phyloP scores from a whole-genome alignment of 1,139 yeast species.

The Torulaspora pretoriensis region DNA sequence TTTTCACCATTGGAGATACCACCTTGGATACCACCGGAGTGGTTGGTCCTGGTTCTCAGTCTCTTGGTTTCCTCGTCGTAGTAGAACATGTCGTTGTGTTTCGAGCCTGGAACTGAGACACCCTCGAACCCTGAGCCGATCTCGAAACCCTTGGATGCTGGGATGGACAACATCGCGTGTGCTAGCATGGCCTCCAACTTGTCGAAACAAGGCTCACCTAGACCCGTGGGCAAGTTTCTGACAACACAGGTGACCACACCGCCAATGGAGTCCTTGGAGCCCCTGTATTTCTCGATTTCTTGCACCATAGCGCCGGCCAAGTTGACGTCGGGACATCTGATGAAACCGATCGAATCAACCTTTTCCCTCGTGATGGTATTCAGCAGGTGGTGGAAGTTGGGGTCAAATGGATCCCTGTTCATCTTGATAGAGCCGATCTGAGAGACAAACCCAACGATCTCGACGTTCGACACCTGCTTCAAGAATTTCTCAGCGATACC shows the following conservation, averaged over 20 bases:
- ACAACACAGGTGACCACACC: conserved; percentile 97
- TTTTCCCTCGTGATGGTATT: conserved; percentile 78
- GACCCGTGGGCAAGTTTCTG: conserved; percentile 86
- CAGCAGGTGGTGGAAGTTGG: conserved; percentile 60
- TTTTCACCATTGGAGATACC: conserved; percentile 96
- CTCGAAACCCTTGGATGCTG: conserved; percentile 97
- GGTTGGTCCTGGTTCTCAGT: conserved; percentile 82
- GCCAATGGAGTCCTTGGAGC: conserved; percentile 87
- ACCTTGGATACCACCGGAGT: conserved; percentile 97
- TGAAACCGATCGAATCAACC: conserved; percentile 84
- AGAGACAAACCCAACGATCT: conserved; percentile 93
- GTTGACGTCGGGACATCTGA: conserved; percentile 82
- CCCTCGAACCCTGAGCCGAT: conserved; percentile 95
- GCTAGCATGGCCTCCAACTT: conserved; percentile 91
- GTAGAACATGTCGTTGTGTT: conserved; percentile 86
- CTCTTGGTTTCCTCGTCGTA: conserved; percentile 50
- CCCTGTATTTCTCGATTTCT: conserved; percentile 82
- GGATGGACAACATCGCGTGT: conserved; percentile 95
- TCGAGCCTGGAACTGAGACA: conserved; percentile 82
- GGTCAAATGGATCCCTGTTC: conserved; percentile 65
- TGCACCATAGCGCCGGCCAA: conserved; percentile 78
- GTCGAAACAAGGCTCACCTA: conserved; percentile 97
- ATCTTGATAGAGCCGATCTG: conserved; percentile 79
- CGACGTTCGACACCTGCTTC: conserved; percentile 71
- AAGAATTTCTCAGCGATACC: conserved; percentile 94